Percentiles rank a stretch among this genome's conserved stretches.
Evolutionary conservation across 345 rosid genomes (phyloP).

Genomic region (Camelina neglecta): DNA sequence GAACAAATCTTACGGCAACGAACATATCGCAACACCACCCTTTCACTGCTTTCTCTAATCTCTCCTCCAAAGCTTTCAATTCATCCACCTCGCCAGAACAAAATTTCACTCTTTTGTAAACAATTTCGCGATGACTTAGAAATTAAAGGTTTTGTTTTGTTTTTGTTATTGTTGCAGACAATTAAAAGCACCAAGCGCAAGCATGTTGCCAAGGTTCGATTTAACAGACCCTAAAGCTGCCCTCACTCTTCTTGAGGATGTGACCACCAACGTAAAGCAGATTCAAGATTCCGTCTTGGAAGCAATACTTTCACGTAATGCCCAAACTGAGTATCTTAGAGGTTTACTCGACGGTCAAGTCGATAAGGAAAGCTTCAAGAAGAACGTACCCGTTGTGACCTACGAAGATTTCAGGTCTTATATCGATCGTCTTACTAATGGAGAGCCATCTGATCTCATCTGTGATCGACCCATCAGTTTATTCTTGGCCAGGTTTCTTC

Average conservation of each 20-base stretch:
- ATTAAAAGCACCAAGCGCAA: conserved; percentile 6
- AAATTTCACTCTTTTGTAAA: background rate
- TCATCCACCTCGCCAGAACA: background rate
- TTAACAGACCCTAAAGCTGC: conserved; percentile 65
- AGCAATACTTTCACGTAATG: conserved; percentile 61
- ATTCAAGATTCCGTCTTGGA: conserved; percentile 60
- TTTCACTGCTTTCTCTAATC: background rate
- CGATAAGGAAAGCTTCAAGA: conserved; percentile 59
- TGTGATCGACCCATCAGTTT: conserved; percentile 72
- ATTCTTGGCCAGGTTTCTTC: conserved; percentile 72
- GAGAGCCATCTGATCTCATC: conserved; percentile 62
- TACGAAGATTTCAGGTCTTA: conserved; percentile 72
- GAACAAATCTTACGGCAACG: background rate
- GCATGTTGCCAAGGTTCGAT: conserved; percentile 68
- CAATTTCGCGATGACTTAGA: background rate
- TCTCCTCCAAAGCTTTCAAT: background rate
- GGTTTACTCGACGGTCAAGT: conserved; percentile 53
- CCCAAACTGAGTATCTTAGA: conserved; percentile 63
- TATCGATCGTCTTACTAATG: conserved; percentile 72
- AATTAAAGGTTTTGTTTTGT: background rate
- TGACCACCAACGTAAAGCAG: conserved; percentile 62
- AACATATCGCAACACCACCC: background rate
- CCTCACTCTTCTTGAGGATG: conserved; percentile 61
- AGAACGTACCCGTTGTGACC: conserved; percentile 66
- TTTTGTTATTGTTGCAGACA: conserved; percentile 10